Evolutionary conservation across 1,284 basidiomycete genomes (phyloP), one percentile per base, ranked within the genome.

Genomic region (Schizophyllum amplum): DNA sequence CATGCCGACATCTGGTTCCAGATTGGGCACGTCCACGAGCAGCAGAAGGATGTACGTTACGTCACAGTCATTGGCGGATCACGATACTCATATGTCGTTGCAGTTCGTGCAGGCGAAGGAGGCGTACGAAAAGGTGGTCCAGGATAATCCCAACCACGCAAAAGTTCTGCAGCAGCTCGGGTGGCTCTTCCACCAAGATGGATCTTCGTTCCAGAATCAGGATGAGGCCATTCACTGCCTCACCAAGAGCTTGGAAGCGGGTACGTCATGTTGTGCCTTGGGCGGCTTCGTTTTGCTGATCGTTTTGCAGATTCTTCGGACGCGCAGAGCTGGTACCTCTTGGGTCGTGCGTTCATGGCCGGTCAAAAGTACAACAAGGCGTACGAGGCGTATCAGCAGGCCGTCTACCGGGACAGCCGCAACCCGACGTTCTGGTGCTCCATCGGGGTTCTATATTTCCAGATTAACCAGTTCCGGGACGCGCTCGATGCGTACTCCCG

Each of bases 391-490:
- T 99, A 99, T 68, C 96, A 99, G 69, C 96, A 99, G 72, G 96
- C 96, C 4, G 95, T 99, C 23, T 99, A 99, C 72, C 89, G 95
- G 53, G 96, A 99, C 66, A 95, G 96, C 7, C 92, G 95, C 62
- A 99, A 98, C 69, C 97, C 97, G 0, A 98, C 96, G 0, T 98
- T 98, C 75, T 99, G 96, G 97, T 99, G 97, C 71, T 98, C 94
- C 24, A 99, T 99, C 65, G 96, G 97, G 56, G 96, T 99, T 0
- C 82, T 99, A 1, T 99, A 99, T 72, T 99, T 98, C 81, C 95
- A 98, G 71, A 99, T 99, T 77, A 98, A 96, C 73, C 97, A 99
- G 71, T 99, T 92, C 76, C 90, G 94, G 54, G 96, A 99, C 69
- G 95, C 96, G 0, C 85, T 99, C 25, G 96, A 99, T 66, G 96